Evolutionary conservation across 192 early-diverging fungal species (phyloP).

Genomic region (Backusella australiensis): DNA sequence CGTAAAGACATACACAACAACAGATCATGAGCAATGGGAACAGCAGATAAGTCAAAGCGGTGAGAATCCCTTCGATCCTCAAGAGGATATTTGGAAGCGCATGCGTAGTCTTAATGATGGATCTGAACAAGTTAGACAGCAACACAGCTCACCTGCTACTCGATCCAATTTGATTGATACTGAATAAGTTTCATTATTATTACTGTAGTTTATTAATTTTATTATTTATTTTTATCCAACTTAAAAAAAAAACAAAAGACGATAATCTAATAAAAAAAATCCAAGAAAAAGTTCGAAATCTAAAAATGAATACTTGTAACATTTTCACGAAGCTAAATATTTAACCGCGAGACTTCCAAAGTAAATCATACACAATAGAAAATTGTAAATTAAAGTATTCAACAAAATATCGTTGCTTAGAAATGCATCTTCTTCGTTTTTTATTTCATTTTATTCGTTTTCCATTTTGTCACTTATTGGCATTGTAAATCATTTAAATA

Average conservation of each 20-base stretch:
- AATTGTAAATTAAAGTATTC: too few species aligned
- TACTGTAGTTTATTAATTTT: background rate
- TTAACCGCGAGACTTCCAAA: background rate
- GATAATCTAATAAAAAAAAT: background rate
- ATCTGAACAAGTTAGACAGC: background rate
- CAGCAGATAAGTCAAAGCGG: constrained; percentile 11
- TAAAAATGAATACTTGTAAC: background rate
- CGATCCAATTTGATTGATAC: background rate
- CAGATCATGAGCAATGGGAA: constrained; percentile 30
- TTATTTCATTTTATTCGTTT: background rate
- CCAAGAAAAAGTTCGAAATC: background rate
- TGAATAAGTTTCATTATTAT: background rate
- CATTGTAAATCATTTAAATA: background rate
- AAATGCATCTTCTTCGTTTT: background rate
- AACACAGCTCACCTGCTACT: background rate
- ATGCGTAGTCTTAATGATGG: constrained; percentile 21
- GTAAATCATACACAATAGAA: background rate
- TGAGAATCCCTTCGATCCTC: constrained; percentile 2
- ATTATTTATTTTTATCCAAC: background rate
- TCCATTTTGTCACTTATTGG: too few species aligned
- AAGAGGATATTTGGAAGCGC: constrained; percentile 18
- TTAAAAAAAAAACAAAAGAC: background rate
- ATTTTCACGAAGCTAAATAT: background rate
- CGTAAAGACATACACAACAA: constrained; percentile 27
- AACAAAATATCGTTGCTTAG: background rate